These are phyloP conservation scores for Peronospora destructor DNA, from an alignment of 352 stramenopile species.

Conservation along the genomic window DNA sequence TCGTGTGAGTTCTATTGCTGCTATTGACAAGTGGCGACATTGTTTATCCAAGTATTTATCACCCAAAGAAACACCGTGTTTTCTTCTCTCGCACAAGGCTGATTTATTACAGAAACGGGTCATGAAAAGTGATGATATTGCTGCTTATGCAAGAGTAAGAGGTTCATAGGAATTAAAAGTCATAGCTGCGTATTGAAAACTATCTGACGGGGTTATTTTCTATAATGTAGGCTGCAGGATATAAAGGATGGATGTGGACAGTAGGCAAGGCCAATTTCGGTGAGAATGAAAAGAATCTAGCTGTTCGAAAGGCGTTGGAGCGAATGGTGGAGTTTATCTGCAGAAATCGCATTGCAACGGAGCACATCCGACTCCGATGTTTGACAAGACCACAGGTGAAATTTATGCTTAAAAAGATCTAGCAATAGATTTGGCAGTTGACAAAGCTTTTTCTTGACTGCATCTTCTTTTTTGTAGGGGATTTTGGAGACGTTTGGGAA, in stretches of 20 bases:
- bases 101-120: constrained; percentile 80
- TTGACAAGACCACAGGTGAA: constrained; percentile 27
- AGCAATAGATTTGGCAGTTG: background rate
- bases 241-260: constrained; percentile 82
- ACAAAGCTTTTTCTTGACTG: constrained; percentile 1
- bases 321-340: constrained; percentile 65
- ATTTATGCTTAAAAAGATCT: background rate
- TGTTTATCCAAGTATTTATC: constrained; percentile 65
- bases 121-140: constrained; percentile 84
- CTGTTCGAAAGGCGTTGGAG: constrained; percentile 64
- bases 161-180: background rate
- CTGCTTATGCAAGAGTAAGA: constrained; percentile 50
- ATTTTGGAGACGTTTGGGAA: constrained; percentile 42
- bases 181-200: no score
- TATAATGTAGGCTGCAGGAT: constrained; percentile 42
- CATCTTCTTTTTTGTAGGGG: constrained; percentile 19
- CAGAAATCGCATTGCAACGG: constrained; percentile 29
- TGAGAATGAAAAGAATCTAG: constrained; percentile 76
- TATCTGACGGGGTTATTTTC: no score
- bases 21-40: constrained; percentile 80
- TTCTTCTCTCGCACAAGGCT: constrained; percentile 76
- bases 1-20: constrained; percentile 78
- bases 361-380: constrained; percentile 26
- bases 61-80: constrained; percentile 69
- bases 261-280: constrained; percentile 67